These are phyloP conservation scores for Iberis pinnata DNA, from an alignment of 345 rosid genomes.

Conservation along the genomic window DNA sequence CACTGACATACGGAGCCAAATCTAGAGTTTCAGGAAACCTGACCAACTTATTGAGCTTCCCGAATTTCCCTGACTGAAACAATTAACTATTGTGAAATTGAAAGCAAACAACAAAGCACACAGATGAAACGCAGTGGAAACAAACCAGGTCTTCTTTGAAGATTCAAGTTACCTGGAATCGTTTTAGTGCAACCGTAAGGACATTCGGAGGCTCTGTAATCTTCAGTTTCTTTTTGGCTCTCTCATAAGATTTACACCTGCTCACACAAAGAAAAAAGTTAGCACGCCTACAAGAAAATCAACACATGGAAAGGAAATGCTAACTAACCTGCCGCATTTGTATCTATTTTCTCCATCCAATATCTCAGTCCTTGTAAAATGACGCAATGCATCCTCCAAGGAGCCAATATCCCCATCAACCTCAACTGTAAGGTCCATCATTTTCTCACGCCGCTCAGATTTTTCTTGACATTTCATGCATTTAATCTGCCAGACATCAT, in stretches of 20 bases:
- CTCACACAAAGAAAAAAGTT: slow-evolving; percentile 7
- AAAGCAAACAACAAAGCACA: slow-evolving; percentile 26
- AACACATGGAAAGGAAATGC: slow-evolving; percentile 9
- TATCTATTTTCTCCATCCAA: slow-evolving; percentile 98
- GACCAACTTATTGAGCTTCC: slow-evolving; percentile 84
- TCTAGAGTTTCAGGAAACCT: slow-evolving; percentile 75
- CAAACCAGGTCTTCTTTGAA: neutral
- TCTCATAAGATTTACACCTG: slow-evolving; percentile 85
- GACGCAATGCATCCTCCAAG: slow-evolving; percentile 85
- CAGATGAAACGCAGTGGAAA: slow-evolving; percentile 10
- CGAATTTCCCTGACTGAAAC: slow-evolving; percentile 86
- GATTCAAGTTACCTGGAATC: slow-evolving; percentile 67
- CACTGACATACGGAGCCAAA: slow-evolving; percentile 85
- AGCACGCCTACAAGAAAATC: too few relatives aligned
- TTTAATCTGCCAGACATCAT: slow-evolving; percentile 47
- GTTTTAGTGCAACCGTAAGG: slow-evolving; percentile 90
- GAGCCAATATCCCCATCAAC: slow-evolving; percentile 79
- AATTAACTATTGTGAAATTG: slow-evolving; percentile 4
- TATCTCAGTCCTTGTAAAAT: slow-evolving; percentile 73
- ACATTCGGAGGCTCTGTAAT: slow-evolving; percentile 85
- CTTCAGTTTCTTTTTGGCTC: slow-evolving; percentile 84
- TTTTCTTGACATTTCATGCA: slow-evolving; percentile 84
- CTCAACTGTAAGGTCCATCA: slow-evolving; percentile 98
- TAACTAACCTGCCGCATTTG: slow-evolving; percentile 71
- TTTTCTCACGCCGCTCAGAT: slow-evolving; percentile 78